phyloP scores from a whole-genome alignment of 2,329 filamentous ascomycete genomes.

The Stemphylium lycopersici region DNA sequence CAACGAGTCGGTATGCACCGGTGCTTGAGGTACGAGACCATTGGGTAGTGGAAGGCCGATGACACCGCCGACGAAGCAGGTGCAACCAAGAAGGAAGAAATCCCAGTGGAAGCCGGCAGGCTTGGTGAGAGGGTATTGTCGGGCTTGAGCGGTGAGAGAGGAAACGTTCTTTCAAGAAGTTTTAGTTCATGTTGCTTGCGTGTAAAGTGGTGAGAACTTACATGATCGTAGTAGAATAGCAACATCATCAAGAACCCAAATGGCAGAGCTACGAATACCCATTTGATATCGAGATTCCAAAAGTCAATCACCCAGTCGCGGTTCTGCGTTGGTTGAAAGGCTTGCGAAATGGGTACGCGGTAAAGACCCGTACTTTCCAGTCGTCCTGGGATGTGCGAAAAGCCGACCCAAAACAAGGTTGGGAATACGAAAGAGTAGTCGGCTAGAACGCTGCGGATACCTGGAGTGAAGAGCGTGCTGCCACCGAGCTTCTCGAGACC shows the following conservation, averaged over 20 bases:
- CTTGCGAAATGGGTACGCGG: conserved; percentile 51
- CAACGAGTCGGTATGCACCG: conserved; percentile 62
- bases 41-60: conserved; percentile 61
- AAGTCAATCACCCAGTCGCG: conserved; percentile 60
- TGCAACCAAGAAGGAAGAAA: conserved; percentile 62
- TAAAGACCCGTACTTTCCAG: conserved; percentile 52
- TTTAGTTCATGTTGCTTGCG: not conserved
- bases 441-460: conserved; percentile 55
- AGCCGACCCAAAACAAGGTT: conserved; percentile 62
- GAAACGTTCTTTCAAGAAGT: conserved; percentile 52
- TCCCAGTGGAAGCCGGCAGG: conserved; percentile 64
- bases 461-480: conserved; percentile 54
- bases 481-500: conserved; percentile 57
- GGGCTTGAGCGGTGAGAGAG: conserved; percentile 60
- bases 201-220: conserved; percentile 22
- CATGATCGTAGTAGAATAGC: conserved; percentile 64
- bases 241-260: conserved; percentile 62
- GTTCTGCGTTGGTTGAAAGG: conserved; percentile 56
- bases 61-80: conserved; percentile 59
- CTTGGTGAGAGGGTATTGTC: conserved; percentile 60
- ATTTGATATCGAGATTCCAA: conserved; percentile 59
- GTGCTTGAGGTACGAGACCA: conserved; percentile 61
- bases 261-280: conserved; percentile 60
- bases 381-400: conserved; percentile 58
- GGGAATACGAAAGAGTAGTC: conserved; percentile 58